phyloP scores from a whole-genome alignment of 768 basidiomycete genomes.

The Suillus placidus region DNA sequence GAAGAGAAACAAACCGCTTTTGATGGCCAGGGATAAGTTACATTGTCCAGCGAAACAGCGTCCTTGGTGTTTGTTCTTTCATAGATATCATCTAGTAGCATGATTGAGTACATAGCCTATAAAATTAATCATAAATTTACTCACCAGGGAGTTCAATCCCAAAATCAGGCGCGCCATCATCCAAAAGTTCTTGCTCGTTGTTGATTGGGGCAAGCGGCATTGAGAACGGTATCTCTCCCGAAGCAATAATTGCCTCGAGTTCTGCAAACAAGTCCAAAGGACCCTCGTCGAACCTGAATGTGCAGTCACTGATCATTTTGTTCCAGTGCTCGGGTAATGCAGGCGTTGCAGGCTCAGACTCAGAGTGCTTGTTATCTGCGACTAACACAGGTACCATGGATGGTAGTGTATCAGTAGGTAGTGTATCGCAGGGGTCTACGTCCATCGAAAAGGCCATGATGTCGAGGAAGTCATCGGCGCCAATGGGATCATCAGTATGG shows the following conservation, averaged over 20 bases:
- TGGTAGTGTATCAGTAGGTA: background rate
- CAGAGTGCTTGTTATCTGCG: background rate
- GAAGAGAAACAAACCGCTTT: constrained; percentile 6
- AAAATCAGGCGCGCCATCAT: background rate
- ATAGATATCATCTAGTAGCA: background rate
- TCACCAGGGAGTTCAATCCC: background rate
- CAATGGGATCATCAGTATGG: background rate
- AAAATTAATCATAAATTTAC: background rate
- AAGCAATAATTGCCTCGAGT: background rate
- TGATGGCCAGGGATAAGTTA: constrained; percentile 12
- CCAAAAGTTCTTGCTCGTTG: background rate
- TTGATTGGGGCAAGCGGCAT: background rate
- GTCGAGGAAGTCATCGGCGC: background rate
- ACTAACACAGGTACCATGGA: background rate
- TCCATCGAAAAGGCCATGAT: background rate
- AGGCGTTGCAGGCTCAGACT: background rate
- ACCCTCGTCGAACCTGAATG: background rate
- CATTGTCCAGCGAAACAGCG: constrained; percentile 37
- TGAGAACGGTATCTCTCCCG: background rate
- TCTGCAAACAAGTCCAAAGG: constrained; percentile 1
- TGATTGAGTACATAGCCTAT: background rate
- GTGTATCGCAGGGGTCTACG: background rate
- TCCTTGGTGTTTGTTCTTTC: background rate
- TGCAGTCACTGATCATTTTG: background rate
- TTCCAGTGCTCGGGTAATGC: background rate